Percentiles rank a stretch among this genome's conserved stretches.
These are phyloP conservation scores for Pseudogymnoascus sp. DNA, from an alignment of 2,329 filamentous ascomycete species.

Conservation along the genomic window DNA sequence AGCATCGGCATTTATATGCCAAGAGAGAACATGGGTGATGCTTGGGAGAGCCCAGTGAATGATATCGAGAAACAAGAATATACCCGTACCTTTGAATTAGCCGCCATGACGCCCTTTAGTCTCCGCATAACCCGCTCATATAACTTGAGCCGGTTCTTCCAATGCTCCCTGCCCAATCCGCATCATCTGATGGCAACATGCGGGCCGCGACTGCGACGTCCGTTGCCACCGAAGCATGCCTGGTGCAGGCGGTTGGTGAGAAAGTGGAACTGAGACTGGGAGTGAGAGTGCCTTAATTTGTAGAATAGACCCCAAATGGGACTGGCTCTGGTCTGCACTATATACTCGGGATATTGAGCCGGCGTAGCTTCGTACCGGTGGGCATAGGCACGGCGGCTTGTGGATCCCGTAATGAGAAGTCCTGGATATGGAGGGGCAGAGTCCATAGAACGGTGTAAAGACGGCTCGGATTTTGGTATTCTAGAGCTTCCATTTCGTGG, in stretches of 20 bases:
- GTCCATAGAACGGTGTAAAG: background rate
- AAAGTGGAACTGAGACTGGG: background rate
- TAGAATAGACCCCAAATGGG: background rate
- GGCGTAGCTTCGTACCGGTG: background rate
- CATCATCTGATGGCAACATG: background rate
- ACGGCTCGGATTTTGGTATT: background rate
- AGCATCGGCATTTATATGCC: background rate
- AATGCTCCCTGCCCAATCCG: background rate
- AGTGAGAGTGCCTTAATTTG: background rate
- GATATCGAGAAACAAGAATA: background rate
- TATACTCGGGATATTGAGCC: background rate
- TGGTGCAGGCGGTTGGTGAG: background rate
- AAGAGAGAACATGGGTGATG: background rate
- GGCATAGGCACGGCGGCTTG: background rate
- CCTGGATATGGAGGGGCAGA: background rate
- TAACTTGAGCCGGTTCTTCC: background rate
- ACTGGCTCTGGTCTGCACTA: background rate
- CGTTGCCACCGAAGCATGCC: background rate
- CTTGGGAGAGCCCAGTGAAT: background rate
- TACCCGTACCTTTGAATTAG: background rate
- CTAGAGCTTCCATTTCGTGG: background rate
- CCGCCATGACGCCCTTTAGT: background rate
- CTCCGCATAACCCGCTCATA: background rate
- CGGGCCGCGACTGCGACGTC: background rate
- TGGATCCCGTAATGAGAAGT: constrained; percentile 1